Base-by-base conservation (phyloP, 1,284 basidiomycete genomes). In the Phenoliferia sp. region DNA sequence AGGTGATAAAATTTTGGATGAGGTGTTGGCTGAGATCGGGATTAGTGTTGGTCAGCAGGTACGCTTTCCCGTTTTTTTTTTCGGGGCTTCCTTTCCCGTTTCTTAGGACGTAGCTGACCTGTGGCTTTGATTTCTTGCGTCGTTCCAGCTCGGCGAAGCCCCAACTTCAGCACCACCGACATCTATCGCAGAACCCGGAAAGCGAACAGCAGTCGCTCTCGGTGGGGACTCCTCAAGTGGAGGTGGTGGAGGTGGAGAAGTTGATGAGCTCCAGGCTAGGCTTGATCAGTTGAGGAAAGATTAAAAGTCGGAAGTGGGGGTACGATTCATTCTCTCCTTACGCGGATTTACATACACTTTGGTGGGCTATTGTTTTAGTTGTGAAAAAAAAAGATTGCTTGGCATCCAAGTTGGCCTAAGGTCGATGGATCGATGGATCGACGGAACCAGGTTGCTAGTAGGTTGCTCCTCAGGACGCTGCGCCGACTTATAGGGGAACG, bases 21-120 rank as follows among this genome's bases (percentile, higher is more conserved):
- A 99, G 80, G 95, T 99, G 34, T 81, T 99, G 59, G 96, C 99
- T 75, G 96, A 99, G 82, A 97, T 99, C 70, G 96, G 95, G 29
- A 89, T 99, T 66, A 86, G 85, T 71, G 83, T 98, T 67, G 90
- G 90, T 3, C 96, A 99, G 79, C 88, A 95, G 83, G 94, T 91
- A 76, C 74, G 83, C n/a, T n/a, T n/a, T 59, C 28, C n/a, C 7
- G 26, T 29, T 26, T 15, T 34, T 35, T 57, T 54, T 34, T 31
- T 57, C n/a, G 7, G 31, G n/a, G 3, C 31, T 35, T 33, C 12
- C 73, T 50, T 61, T 33, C 32, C 52, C 68, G 31, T 66, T 61
- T 34, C 73, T 62, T 54, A 68, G 65, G 71, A n/a, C 4, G 35
- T 3, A 19, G 33, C 7, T 19, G 50, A 76, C 35, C 32, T 29